phyloP scores from a whole-genome alignment of 176 grass and related monocot genomes.

The Avena eriantha region DNA sequence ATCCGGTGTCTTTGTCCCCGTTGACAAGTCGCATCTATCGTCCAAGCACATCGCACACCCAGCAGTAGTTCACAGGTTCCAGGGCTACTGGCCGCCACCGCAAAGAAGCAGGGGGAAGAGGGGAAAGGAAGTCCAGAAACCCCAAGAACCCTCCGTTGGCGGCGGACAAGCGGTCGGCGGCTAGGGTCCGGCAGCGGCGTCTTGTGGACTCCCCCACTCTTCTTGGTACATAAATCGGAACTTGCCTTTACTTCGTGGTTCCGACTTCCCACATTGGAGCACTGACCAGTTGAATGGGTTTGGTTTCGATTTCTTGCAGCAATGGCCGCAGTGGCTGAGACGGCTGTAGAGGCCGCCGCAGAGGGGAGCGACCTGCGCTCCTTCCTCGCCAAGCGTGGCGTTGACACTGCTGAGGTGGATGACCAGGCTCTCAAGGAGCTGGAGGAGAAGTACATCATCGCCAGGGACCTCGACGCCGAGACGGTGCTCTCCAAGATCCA shows the following conservation, averaged over 20 bases:
- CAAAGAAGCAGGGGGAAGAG: not conserved
- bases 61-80: too few species aligned
- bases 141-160: not conserved
- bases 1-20: too few species aligned
- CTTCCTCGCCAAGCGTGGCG: not conserved
- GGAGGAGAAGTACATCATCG: conserved; percentile 12
- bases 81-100: not conserved
- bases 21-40: too few species aligned
- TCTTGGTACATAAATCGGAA: not conserved
- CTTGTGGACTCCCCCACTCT: not conserved
- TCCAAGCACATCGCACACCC: too few species aligned
- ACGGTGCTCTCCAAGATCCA: not conserved
- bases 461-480: conserved; percentile 8
- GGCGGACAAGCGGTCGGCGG: not conserved
- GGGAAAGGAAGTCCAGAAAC: not conserved
- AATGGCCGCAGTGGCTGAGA: not conserved
- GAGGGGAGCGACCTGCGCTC: not conserved
- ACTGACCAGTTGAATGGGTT: not conserved
- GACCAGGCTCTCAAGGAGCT: conserved; percentile 3
- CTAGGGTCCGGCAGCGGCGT: not conserved
- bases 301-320: conserved; percentile 6
- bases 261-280: not conserved
- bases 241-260: not conserved
- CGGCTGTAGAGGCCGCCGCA: not conserved
- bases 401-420: not conserved